phyloP scores from a whole-genome alignment of 2,329 filamentous ascomycete species.

The Chrysoporthe puriensis region DNA sequence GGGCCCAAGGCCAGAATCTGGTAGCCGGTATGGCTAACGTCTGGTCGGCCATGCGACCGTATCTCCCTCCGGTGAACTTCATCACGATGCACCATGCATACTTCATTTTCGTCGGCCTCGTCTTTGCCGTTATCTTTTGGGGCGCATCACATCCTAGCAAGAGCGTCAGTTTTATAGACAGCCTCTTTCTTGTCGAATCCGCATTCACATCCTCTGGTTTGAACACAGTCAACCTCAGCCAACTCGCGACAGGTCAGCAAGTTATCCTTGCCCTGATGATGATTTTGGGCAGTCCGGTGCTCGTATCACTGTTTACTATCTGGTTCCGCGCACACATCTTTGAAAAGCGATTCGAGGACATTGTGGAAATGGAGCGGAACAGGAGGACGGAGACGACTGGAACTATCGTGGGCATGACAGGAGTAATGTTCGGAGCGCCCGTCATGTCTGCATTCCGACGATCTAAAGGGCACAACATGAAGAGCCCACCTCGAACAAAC shows the following conservation, averaged over 20 bases:
- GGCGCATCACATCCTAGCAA: constrained; percentile 52
- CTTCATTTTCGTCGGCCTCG: constrained; percentile 59
- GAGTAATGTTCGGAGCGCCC: constrained; percentile 33
- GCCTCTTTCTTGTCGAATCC: constrained; percentile 65
- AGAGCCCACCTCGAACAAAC: neutral
- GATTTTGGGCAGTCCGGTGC: constrained; percentile 65
- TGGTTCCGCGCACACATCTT: constrained; percentile 64
- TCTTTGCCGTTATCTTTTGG: constrained; percentile 65
- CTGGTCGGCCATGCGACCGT: constrained; percentile 20
- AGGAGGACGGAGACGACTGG: constrained; percentile 34
- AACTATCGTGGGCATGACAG: constrained; percentile 32
- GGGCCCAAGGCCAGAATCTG: constrained; percentile 10
- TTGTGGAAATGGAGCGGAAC: constrained; percentile 50
- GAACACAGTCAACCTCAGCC: constrained; percentile 64
- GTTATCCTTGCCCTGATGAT: constrained; percentile 65
- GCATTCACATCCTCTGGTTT: constrained; percentile 71
- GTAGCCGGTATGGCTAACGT: constrained; percentile 12
- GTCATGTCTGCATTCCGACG: constrained; percentile 28
- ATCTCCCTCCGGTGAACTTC: constrained; percentile 57
- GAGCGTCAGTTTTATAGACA: constrained; percentile 63
- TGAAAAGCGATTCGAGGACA: constrained; percentile 59
- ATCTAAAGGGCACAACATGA: neutral
- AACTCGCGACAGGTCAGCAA: constrained; percentile 68
- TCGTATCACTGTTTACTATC: constrained; percentile 67
- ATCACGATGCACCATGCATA: constrained; percentile 69